Evolutionary conservation across 208 protist genomes (phyloP), one percentile per base, ranked within the genome.

Genomic region (Acanthamoeba sp.): DNA sequence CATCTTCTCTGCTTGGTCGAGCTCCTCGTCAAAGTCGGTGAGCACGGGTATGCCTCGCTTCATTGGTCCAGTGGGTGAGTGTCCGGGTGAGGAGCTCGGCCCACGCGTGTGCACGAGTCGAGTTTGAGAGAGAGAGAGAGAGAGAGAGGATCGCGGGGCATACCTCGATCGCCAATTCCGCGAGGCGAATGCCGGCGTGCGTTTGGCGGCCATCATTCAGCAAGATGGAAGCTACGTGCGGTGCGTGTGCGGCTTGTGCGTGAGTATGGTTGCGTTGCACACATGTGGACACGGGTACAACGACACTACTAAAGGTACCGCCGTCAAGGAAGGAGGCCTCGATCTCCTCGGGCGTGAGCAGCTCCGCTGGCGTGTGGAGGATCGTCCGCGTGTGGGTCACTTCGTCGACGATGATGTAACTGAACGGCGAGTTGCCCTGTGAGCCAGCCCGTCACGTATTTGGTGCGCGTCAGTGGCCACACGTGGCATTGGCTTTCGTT

Each of bases 391-490:
- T 85, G 76, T 85, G 76, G 0, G 76, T 85, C n/a, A 32, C 20
- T 27, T 85, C 76, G 45, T 85, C 76, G 29, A 85, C 76, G 45
- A 85, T 85, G 76, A 85, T 85, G 42, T 85, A 85, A 34, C 76
- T 85, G 42, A 85, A 85, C 45, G 76, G 76, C 22, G 76, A 85
- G 76, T 85, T 85, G 76, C 76, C 76, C 76, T 85, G 76, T 38
- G 18, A 12, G 16, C 34, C 16, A 1, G 69, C 57, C 55, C 22
- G 55, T 20, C 55, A 52, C 48, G 16, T 4, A 48, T 3, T 48
- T 10, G 45, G 45, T 0, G 18, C 50, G 18, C 18, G 18, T 55
- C 18, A 20, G 5, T 55, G 50, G 50, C 16, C 64, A 71, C 64
- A 71, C 64, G 22, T 10, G 12, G 0, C 20, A 32, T 9, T 66